Evolutionary conservation across 257 asterid genomes (phyloP).

Genomic region (Solanum pinnatisectum): DNA sequence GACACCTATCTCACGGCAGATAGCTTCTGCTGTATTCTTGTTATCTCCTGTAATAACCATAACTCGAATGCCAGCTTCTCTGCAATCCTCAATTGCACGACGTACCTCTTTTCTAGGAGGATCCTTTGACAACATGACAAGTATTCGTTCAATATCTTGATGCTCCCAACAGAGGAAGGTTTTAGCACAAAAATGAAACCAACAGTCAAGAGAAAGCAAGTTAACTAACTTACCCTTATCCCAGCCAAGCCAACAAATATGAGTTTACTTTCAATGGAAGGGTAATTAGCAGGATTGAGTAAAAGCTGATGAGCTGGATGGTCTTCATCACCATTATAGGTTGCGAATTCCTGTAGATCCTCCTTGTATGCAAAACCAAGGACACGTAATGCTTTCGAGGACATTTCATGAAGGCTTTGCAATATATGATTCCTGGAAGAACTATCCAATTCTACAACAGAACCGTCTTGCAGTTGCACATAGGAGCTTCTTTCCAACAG

Average conservation of each 20-base stretch:
- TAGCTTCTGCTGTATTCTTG: slow-evolving; percentile 94
- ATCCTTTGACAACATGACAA: slow-evolving; percentile 38
- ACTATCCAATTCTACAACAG: slow-evolving; percentile 53
- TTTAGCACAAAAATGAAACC: neutral
- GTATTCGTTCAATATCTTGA: neutral
- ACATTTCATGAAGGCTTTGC: slow-evolving; percentile 70
- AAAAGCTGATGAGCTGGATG: slow-evolving; percentile 89
- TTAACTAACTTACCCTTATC: slow-evolving; percentile 62
- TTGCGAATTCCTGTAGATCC: slow-evolving; percentile 53
- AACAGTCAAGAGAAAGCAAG: neutral
- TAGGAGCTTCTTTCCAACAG: slow-evolving; percentile 85
- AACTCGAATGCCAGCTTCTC: slow-evolving; percentile 95
- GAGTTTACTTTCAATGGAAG: slow-evolving; percentile 77
- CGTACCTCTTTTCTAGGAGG: slow-evolving; percentile 98
- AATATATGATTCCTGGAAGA: slow-evolving; percentile 34
- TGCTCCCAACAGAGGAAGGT: neutral
- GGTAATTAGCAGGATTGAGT: slow-evolving; percentile 72
- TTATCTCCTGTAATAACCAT: slow-evolving; percentile 98
- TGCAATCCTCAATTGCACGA: slow-evolving; percentile 86
- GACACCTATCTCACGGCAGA: slow-evolving; percentile 93
- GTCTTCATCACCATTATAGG: slow-evolving; percentile 87
- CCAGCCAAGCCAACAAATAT: slow-evolving; percentile 94
- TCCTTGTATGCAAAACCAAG: slow-evolving; percentile 89
- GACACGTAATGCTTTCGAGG: slow-evolving; percentile 82
- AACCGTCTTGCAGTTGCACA: slow-evolving; percentile 78